Evolutionary conservation across 306 rosid genomes (phyloP), one percentile per base, ranked within the genome.

Genomic region (Trifolium repens): DNA sequence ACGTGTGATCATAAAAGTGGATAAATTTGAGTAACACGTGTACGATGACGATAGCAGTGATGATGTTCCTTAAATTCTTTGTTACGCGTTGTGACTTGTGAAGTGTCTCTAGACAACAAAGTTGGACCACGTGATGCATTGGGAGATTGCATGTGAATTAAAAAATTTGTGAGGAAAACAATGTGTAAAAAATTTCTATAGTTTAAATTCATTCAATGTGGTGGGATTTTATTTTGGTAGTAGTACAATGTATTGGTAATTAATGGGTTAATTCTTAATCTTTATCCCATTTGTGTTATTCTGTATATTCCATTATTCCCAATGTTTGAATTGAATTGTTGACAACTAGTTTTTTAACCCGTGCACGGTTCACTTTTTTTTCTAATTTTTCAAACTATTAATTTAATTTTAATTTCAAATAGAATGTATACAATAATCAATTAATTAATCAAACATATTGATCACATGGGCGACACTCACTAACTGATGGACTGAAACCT

Each of bases 71-170:
- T 0, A 58, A 57, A 57, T 5, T 57, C 32, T 0, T 32, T 32
- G 35, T 32, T 65, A 65, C 71, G 71, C 71, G 71, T 65, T 39
- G 69, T 65, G 53, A 65, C 19, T 65, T 39, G 69, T 65, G 53
- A 65, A 40, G 52, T 17, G 71, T 65, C 71, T 1, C 52, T 17
- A 3, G 53, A 40, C 53, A 65, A 17, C 17, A 19, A 65, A 40
- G 24, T 40, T 65, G 11, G 50, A 65, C 53, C 71, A 58, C 35
- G 64, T 58, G 64, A 58, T 26, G 8, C 6, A 13, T 19, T 19
- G 26, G 3, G 22, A 52, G 8, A 6, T n/a, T 7, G 27, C 14
- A 24, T 55, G n/a, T 58, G 35, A 58, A 58, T 58, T 58, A 9
- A 55, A 58, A 27, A 26, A 5, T 15, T 1, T 8, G 39, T 58